Evolutionary conservation across 345 rosid species (phyloP), one percentile per base, ranked within the genome.

Genomic region (Lenwebbia sp.): DNA sequence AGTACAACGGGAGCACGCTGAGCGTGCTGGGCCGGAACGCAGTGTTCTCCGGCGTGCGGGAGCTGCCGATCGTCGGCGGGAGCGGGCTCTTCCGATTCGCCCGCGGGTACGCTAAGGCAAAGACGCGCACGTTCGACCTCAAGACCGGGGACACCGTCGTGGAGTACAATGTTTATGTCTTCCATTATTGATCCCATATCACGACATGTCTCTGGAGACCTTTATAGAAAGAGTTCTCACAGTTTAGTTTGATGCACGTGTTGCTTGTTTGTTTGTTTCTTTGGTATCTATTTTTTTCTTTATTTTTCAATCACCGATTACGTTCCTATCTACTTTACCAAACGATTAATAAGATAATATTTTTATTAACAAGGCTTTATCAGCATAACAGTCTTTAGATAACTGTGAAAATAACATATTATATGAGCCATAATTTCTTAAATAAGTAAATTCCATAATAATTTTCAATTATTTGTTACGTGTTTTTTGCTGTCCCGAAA

Each of bases 61-160:
- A 93, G 91, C 85, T 93, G 89, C 93, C 94, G 65, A 86, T 93
- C 47, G 87, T 93, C 65, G 94, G 96, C 30, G 96, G 96, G 13
- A 92, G 94, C 41, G 94, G 96, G 58, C 65, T 89, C 58, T 93
- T 93, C 92, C 92, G 94, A 55, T 93, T 93, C 85, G 92, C 94
- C 0, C 89, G 92, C 13, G 96, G 96, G 15, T 93, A 90, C 83
- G 94, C 88, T 76, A 88, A 89, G 90, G 94, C 94, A 0, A 88
- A 74, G 86, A 93, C 96, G 40, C 86, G 86, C 41, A 13, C 44
- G 28, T 1, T 89, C 22, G 84, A 91, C 76, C 1, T 37, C 26
- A 83, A 50, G 51, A 87, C 90, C 8, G 88, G 90, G 57, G 85
- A 87, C 60, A 87, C 93, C 26, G 78, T 84, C 51, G 91, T 92